Evolutionary conservation across 75 land plant genomes (phyloP), one percentile per base, ranked within the genome.

Genomic region (Pseudotsuga menziesii): DNA sequence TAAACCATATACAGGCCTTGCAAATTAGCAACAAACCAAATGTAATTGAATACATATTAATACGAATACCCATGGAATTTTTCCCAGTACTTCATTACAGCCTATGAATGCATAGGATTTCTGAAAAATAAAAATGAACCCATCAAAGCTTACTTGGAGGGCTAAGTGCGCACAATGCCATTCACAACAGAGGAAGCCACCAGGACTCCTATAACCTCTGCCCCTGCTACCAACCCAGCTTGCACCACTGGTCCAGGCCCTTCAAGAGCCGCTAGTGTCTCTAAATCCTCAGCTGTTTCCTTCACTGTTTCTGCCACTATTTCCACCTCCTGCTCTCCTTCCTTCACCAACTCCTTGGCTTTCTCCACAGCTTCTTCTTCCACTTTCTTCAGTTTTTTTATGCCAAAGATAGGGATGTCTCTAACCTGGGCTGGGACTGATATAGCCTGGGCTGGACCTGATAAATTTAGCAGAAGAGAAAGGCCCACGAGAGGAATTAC

Each of bases 161-260:
- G 72, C 52, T 87, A 89, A 22, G 92, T 82, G 14, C 86, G 84
- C 22, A 90, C 79, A 60, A 90, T 90, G 4, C 79, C 83, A 73
- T 88, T 90, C 12, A 90, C 92, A 25, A 90, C 78, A 5, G 90
- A 80, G 9, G 88, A 58, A 20, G 85, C 92, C 17, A 88, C 81
- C 44, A 90, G 6, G 0, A 90, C 88, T 4, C 88, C 90, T 1
- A 88, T 75, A 1, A 78, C 80, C 82, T 90, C 92, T 41, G 88
- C 92, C 61, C 83, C 90, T 6, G 81, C 88, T 74, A 90, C 92
- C 56, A 64, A 81, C 4, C 84, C 92, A 2, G 92, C 92, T 81
- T 90, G 92, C 64, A 85, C 82, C 41, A 82, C 8, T 13, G 61
- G 80, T 14, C 79, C 83, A 39, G 78, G 77, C 35, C 77, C 25